A percentile compares a stretch with the other conserved stretches of the same genome.
phyloP scores from a whole-genome alignment of 805 yeast species.

The Myxozyma geophila region DNA sequence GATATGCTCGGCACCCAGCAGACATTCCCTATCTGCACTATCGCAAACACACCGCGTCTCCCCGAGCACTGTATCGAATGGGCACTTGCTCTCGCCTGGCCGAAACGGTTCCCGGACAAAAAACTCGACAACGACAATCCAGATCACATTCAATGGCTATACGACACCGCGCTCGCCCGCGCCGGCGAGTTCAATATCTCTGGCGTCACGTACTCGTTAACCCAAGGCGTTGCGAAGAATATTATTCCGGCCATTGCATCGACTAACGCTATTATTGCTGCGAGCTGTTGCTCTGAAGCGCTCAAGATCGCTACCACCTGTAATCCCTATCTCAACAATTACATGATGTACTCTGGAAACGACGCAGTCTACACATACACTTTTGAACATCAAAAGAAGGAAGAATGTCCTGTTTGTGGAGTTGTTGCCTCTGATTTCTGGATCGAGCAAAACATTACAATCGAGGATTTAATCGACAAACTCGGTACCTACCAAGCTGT shows the following conservation, averaged over 20 bases:
- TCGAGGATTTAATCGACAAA: constrained; percentile 52
- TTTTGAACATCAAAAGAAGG: constrained; percentile 63
- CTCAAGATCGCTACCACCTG: constrained; percentile 75
- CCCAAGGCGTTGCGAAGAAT: constrained; percentile 86
- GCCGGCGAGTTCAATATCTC: constrained; percentile 67
- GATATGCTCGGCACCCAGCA: constrained; percentile 63
- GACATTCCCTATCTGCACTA: constrained; percentile 88
- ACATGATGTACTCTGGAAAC: constrained; percentile 86
- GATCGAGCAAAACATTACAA: constrained; percentile 41
- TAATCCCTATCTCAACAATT: constrained; percentile 70
- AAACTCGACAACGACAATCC: constrained; percentile 71
- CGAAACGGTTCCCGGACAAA: constrained; percentile 50
- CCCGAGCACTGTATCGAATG: constrained; percentile 96
- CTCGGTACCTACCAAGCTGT: constrained; percentile 43
- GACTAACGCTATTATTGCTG: constrained; percentile 87
- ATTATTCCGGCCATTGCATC: constrained; percentile 94
- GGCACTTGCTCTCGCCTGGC: constrained; percentile 81
- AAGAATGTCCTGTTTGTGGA: constrained; percentile 81
- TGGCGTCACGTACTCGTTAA: constrained; percentile 71
- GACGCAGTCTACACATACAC: constrained; percentile 76
- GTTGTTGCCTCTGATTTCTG: constrained; percentile 37
- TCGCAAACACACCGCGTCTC: constrained; percentile 90
- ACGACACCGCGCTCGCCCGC: constrained; percentile 57
- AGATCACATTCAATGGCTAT: constrained; percentile 68
- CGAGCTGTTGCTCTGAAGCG: constrained; percentile 80